Percentiles rank a stretch among this genome's conserved stretches.
Conservation (phyloP, 2,329 filamentous ascomycete species). For the Xylaria sp. region DNA sequence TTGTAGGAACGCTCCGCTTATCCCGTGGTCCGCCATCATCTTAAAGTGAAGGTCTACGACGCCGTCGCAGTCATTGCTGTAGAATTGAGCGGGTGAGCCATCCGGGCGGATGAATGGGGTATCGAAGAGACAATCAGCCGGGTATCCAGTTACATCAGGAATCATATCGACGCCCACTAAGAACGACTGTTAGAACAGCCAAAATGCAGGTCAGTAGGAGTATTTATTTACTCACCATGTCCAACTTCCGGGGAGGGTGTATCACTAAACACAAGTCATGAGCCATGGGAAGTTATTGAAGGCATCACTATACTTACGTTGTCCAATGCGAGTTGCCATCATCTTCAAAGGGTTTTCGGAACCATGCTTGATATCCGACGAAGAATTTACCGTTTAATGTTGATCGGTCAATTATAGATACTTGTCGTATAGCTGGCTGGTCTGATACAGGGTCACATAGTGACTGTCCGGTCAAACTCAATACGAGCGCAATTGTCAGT, state of each 20-base stretch:
- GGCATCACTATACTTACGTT: slow-evolving; percentile 34
- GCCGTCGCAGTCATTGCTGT: slow-evolving; percentile 43
- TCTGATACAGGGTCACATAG: slow-evolving; percentile 11
- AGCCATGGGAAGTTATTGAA: slow-evolving; percentile 1
- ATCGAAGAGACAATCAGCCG: slow-evolving; percentile 43
- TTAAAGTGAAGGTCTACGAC: slow-evolving; percentile 45
- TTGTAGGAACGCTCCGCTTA: slow-evolving; percentile 44
- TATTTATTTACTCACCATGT: slow-evolving; percentile 33
- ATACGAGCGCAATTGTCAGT: slow-evolving; percentile 22
- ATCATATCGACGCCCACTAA: slow-evolving; percentile 45
- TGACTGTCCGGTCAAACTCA: slow-evolving; percentile 28
- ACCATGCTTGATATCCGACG: slow-evolving; percentile 46
- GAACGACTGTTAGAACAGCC: not conserved
- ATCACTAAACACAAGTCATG: slow-evolving; percentile 29
- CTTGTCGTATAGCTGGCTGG: slow-evolving; percentile 24
- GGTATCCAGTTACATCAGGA: slow-evolving; percentile 42
- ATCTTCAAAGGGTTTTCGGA: slow-evolving; percentile 42
- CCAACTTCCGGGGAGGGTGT: slow-evolving; percentile 41
- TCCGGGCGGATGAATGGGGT: slow-evolving; percentile 40
- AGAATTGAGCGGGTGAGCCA: slow-evolving; percentile 40
- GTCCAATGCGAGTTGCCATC: slow-evolving; percentile 46
- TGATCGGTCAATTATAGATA: slow-evolving; percentile 41
- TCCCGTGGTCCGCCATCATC: slow-evolving; percentile 42
- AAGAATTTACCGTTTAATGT: slow-evolving; percentile 44
- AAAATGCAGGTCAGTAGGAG: not conserved